Evolutionary conservation across 306 rosid species (phyloP).

Genomic region (Quillaja saponaria): DNA sequence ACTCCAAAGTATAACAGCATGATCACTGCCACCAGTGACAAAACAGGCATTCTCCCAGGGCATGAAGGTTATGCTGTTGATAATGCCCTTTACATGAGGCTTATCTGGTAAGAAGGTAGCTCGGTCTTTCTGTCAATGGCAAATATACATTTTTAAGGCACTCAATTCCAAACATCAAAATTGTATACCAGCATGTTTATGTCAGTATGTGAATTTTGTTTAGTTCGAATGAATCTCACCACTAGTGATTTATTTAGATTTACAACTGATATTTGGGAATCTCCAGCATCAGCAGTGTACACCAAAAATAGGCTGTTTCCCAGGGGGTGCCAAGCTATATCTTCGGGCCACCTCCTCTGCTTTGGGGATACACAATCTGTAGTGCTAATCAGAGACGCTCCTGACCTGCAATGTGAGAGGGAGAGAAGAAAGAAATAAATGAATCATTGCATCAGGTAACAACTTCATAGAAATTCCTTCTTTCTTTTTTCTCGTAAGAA

Average conservation of each 20-base stretch:
- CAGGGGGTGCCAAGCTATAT: conserved; percentile 61
- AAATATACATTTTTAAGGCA: conserved; percentile 28
- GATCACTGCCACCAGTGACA: conserved; percentile 93
- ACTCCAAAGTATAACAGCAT: conserved; percentile 82
- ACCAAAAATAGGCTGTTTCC: conserved; percentile 52
- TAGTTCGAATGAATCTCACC: conserved; percentile 49
- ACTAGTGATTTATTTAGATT: conserved; percentile 63
- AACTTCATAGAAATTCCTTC: background rate
- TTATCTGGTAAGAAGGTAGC: conserved; percentile 75
- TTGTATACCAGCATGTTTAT: conserved; percentile 21
- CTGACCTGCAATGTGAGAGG: conserved; percentile 37
- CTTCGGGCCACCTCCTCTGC: conserved; percentile 69
- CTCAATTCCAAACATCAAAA: conserved; percentile 9
- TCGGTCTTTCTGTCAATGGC: conserved; percentile 59
- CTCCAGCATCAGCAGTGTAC: conserved; percentile 80
- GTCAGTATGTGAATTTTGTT: background rate
- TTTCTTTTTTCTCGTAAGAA: no score
- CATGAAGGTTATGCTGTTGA: conserved; percentile 74
- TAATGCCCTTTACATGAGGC: conserved; percentile 91
- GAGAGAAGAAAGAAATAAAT: background rate
- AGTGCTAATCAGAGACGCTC: conserved; percentile 52
- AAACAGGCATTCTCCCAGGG: conserved; percentile 81
- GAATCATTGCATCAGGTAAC: background rate
- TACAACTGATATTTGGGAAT: conserved; percentile 72
- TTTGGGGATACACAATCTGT: conserved; percentile 56